Percentiles rank a stretch among this genome's conserved stretches.
phyloP scores from a whole-genome alignment of 495 filamentous ascomycete species.

The Bathelium albidoporum region DNA sequence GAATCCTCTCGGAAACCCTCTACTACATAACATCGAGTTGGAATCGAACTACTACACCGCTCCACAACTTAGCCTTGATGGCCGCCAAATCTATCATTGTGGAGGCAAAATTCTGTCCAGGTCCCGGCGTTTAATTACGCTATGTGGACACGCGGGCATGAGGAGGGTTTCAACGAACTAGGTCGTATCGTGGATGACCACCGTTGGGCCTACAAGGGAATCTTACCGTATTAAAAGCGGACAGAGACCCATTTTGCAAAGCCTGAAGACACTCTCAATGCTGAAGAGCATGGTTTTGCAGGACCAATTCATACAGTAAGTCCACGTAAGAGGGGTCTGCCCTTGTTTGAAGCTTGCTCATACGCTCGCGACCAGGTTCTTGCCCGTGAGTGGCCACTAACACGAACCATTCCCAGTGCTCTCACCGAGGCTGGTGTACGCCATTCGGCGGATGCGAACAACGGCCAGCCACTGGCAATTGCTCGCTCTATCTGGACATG shows the following conservation, averaged over 20 bases:
- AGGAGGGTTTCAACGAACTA: conserved; percentile 4
- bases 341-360: background rate
- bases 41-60: background rate
- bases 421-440: background rate
- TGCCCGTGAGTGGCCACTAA: conserved; percentile 8
- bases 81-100: conserved; percentile 4
- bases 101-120: background rate
- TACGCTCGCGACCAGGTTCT: background rate
- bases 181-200: background rate
- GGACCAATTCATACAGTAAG: background rate
- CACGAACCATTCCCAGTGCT: background rate
- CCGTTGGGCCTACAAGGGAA: conserved; percentile 3
- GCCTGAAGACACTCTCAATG: conserved; percentile 6
- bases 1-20: background rate
- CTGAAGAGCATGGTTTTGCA: background rate
- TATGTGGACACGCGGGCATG: conserved; percentile 3
- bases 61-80: conserved; percentile 7
- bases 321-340: background rate
- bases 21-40: background rate
- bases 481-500: background rate
- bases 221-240: conserved; percentile 4
- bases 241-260: background rate
- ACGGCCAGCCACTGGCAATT: conserved; percentile 15
- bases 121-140: conserved; percentile 6
- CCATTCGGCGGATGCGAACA: background rate